These are phyloP conservation scores for Solanum dulcamara DNA, from an alignment of 257 asterid genomes.

Conservation along the genomic window DNA sequence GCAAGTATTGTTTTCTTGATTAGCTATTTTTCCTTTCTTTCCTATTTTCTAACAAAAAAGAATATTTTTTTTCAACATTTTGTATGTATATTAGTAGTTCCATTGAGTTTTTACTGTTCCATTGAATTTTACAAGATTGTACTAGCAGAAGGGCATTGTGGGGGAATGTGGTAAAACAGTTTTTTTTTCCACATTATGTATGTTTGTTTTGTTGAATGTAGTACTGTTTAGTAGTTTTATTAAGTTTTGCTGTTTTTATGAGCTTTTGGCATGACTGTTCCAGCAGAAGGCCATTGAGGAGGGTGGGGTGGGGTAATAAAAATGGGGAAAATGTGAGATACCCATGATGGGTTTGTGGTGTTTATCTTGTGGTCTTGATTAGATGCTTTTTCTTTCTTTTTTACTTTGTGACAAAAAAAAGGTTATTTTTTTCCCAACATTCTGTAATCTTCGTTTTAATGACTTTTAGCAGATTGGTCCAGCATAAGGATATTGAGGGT, in stretches of 20 bases:
- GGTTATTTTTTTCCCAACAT: too few species aligned
- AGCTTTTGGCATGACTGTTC: background rate
- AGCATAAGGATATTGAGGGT: background rate
- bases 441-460: background rate
- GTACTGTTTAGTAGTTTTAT: background rate
- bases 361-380: slow-evolving; percentile 5
- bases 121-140: background rate
- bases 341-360: slow-evolving; percentile 13
- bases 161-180: background rate
- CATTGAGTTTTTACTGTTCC: background rate
- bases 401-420: background rate
- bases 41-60: background rate
- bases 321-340: slow-evolving; percentile 1
- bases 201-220: background rate
- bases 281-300: background rate
- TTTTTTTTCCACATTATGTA: background rate
- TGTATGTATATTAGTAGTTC: too few species aligned
- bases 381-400: background rate
- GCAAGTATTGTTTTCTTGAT: background rate
- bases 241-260: background rate
- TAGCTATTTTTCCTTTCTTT: background rate
- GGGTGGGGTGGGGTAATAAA: background rate
- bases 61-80: background rate
- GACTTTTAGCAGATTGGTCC: background rate
- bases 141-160: background rate